phyloP scores from a whole-genome alignment of 2,329 filamentous ascomycete species.

The Fusarium sp. region DNA sequence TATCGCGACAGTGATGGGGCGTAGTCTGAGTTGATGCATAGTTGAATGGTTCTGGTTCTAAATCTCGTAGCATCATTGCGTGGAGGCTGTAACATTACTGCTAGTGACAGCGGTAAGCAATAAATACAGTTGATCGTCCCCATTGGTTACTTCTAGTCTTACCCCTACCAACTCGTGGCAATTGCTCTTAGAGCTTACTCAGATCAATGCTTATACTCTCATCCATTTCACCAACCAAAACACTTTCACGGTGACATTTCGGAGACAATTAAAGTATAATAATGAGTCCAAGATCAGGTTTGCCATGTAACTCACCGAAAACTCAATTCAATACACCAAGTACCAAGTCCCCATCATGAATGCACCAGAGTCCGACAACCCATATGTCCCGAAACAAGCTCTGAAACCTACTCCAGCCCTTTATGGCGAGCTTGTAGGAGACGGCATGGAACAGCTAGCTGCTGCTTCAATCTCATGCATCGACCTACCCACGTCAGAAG shows the following conservation, averaged over 20 bases:
- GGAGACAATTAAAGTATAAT: background rate
- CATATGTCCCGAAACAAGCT: conserved; percentile 3
- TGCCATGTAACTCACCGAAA: fast-evolving
- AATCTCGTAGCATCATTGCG: too few relatives aligned
- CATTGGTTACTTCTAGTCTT: too few relatives aligned
- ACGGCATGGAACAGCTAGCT: conserved; percentile 12
- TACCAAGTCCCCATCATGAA: background rate
- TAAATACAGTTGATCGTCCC: too few relatives aligned
- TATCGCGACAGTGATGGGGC: too few relatives aligned
- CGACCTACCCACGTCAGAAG: fast-evolving
- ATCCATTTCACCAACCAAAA: fast-evolving
- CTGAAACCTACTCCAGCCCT: conserved; percentile 14
- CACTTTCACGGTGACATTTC: background rate
- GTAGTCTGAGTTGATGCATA: too few relatives aligned
- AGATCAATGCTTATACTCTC: background rate
- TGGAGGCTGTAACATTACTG: too few relatives aligned
- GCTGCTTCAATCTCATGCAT: background rate
- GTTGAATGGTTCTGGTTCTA: too few relatives aligned
- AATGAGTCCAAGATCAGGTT: too few relatives aligned
- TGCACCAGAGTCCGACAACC: background rate
- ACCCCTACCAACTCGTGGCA: too few relatives aligned
- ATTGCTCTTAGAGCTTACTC: background rate
- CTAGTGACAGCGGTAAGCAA: too few relatives aligned
- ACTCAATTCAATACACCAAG: too few relatives aligned
- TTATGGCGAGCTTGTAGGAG: background rate